These are phyloP conservation scores for Lasiodiplodia theobromae DNA, from an alignment of 2,329 filamentous ascomycete species.

Conservation along the genomic window DNA sequence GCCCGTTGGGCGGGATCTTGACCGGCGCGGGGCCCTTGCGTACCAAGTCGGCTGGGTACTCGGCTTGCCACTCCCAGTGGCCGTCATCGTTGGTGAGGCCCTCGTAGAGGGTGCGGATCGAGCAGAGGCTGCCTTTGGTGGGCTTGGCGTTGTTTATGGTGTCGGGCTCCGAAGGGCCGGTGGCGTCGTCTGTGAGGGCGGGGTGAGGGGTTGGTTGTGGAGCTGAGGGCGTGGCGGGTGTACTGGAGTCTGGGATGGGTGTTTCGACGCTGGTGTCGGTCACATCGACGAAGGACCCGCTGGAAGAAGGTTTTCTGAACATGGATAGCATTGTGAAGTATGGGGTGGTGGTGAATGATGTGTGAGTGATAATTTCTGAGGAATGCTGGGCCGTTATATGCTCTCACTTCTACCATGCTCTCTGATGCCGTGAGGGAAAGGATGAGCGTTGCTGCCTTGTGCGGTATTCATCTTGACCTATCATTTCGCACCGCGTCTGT, in stretches of 20 bases:
- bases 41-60: constrained; percentile 2
- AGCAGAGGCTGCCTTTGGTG: neutral
- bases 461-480: too few species aligned
- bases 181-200: neutral
- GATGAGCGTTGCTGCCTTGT: too few species aligned
- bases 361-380: neutral
- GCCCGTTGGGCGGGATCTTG: neutral
- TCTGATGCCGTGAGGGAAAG: too few species aligned
- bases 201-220: neutral
- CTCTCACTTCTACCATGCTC: too few species aligned
- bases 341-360: neutral
- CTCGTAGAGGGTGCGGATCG: constrained; percentile 3
- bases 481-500: too few species aligned
- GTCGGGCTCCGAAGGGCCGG: neutral
- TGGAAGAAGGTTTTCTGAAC: neutral
- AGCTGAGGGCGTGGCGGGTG: neutral
- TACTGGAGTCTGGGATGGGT: neutral
- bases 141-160: neutral
- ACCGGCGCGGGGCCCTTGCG: neutral
- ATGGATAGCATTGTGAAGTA: neutral
- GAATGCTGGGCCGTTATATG: neutral
- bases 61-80: neutral
- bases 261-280: constrained; percentile 29
- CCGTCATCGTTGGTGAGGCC: neutral
- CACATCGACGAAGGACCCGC: neutral